Conservation (phyloP, 2,329 filamentous ascomycete genomes). For the Stemphylium beticola region DNA sequence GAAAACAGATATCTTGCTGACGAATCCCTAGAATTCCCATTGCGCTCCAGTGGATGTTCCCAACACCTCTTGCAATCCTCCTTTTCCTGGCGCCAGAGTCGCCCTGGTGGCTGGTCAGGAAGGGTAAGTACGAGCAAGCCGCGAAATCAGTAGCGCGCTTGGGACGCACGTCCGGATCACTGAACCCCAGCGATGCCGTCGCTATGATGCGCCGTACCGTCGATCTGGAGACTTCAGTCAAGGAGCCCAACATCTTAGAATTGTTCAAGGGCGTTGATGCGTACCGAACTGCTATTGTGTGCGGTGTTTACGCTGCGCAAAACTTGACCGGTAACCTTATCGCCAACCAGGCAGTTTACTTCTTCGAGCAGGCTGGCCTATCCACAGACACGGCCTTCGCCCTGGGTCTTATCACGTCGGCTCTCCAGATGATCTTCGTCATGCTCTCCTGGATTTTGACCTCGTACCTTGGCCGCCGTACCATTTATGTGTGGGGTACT, state of each 20-base stretch:
- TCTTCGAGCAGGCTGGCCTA: constrained; percentile 69
- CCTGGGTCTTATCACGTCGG: constrained; percentile 69
- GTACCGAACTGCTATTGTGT: constrained; percentile 62
- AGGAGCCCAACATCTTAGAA: constrained; percentile 58
- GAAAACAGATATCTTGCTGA: constrained; percentile 12
- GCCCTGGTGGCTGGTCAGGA: constrained; percentile 58
- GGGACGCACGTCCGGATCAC: constrained; percentile 50
- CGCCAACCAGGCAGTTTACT: constrained; percentile 67
- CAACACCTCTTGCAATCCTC: constrained; percentile 52
- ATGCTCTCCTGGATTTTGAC: constrained; percentile 73
- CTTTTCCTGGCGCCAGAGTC: constrained; percentile 60
- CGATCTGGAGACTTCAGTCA: constrained; percentile 59
- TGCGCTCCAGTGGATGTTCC: constrained; percentile 54
- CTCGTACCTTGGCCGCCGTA: constrained; percentile 66
- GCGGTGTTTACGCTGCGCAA: constrained; percentile 64
- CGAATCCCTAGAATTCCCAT: constrained; percentile 31
- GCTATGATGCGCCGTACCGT: constrained; percentile 66
- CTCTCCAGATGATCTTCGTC: constrained; percentile 66
- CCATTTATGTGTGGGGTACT: constrained; percentile 69
- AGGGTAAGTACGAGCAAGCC: constrained; percentile 51
- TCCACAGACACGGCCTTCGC: constrained; percentile 62
- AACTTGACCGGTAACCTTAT: constrained; percentile 69
- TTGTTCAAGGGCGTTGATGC: constrained; percentile 63
- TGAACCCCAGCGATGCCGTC: constrained; percentile 54
- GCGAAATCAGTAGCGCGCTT: constrained; percentile 58